phyloP scores from a whole-genome alignment of 495 filamentous ascomycete genomes.

The Viridothelium virens region DNA sequence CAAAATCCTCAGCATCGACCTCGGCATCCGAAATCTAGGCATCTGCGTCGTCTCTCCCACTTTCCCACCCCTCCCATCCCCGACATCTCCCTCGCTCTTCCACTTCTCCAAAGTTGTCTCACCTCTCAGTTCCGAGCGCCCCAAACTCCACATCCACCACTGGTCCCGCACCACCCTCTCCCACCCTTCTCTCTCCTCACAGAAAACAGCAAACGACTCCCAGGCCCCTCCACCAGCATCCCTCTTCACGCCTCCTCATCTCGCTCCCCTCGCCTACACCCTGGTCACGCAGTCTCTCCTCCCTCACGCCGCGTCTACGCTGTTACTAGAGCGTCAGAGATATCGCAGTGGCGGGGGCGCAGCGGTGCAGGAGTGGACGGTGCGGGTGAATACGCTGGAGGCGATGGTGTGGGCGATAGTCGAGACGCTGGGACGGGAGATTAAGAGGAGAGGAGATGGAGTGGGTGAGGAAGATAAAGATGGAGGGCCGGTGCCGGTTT shows the following conservation, averaged over 20 bases:
- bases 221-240: not conserved
- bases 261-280: constrained; percentile 54
- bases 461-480: not conserved
- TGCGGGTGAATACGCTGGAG: constrained; percentile 85
- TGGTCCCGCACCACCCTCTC: not conserved
- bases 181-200: not conserved
- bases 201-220: not conserved
- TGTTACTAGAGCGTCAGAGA: constrained; percentile 86
- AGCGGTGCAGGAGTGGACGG: constrained; percentile 77
- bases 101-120: not conserved
- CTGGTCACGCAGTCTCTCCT: constrained; percentile 51
- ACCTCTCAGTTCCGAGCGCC: not conserved
- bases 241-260: constrained; percentile 49
- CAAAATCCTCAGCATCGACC: constrained; percentile 69
- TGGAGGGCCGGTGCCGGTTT: constrained; percentile 3
- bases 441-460: not conserved
- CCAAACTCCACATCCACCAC: not conserved
- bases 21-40: constrained; percentile 80
- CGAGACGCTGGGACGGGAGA: constrained; percentile 40
- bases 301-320: constrained; percentile 50
- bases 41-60: constrained; percentile 53
- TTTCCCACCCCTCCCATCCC: not conserved
- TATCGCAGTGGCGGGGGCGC: constrained; percentile 60
- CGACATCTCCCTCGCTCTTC: not conserved
- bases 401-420: constrained; percentile 79